Evolutionary conservation across 805 yeast species (phyloP).

Genomic region (Suhomyces faveliae): DNA sequence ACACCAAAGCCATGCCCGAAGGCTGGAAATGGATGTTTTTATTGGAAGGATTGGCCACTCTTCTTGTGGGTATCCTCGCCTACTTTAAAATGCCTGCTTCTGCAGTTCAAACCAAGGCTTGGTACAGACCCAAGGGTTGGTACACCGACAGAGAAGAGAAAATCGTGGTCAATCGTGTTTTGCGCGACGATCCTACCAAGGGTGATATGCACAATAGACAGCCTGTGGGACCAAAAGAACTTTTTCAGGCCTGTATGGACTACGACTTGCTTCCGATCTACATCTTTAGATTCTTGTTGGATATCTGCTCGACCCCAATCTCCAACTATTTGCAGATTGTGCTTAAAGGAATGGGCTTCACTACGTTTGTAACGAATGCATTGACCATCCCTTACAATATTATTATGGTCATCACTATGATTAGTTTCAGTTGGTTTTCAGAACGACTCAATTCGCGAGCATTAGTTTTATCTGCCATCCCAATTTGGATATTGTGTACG

Average conservation of each 20-base stretch:
- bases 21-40: slow-evolving; percentile 71
- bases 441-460: slow-evolving; percentile 25
- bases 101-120: slow-evolving; percentile 45
- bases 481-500: slow-evolving; percentile 30
- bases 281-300: slow-evolving; percentile 19
- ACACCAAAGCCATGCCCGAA: slow-evolving; percentile 41
- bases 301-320: slow-evolving; percentile 10
- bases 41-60: slow-evolving; percentile 60
- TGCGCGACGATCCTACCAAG: slow-evolving; percentile 60
- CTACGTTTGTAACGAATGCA: slow-evolving; percentile 51
- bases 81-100: slow-evolving; percentile 36
- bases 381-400: slow-evolving; percentile 51
- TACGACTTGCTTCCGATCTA: slow-evolving; percentile 12
- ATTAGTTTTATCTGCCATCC: slow-evolving; percentile 14
- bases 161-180: slow-evolving; percentile 55
- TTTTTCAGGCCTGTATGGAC: slow-evolving; percentile 44
- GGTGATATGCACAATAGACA: slow-evolving; percentile 66
- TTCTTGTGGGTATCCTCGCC: slow-evolving; percentile 47
- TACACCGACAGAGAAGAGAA: slow-evolving; percentile 52
- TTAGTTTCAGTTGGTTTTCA: slow-evolving; percentile 21
- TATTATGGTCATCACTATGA: slow-evolving; percentile 20
- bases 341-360: slow-evolving; percentile 42
- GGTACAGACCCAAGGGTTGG: slow-evolving; percentile 51
- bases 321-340: slow-evolving; percentile 12
- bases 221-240: slow-evolving; percentile 42